Conservation (phyloP, 2,329 filamentous ascomycete species). For the Diaporthe citri region DNA sequence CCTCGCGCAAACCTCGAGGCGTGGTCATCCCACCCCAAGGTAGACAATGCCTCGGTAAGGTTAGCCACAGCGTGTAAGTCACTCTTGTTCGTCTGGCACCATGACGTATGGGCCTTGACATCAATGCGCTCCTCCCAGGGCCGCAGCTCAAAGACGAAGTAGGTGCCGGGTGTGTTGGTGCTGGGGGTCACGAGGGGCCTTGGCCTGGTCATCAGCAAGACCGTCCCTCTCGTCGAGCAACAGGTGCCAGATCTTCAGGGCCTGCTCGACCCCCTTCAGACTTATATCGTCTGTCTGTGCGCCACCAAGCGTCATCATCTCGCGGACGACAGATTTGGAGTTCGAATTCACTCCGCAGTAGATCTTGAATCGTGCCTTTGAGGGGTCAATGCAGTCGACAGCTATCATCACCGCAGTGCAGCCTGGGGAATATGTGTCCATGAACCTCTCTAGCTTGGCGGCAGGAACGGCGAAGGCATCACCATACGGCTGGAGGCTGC, state of each 20-base stretch:
- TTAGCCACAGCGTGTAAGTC: background rate
- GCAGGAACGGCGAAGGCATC: background rate
- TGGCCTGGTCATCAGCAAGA: background rate
- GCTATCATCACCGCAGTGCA: background rate
- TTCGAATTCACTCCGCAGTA: background rate
- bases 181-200: background rate
- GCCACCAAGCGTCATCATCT: background rate
- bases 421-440: background rate
- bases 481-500: background rate
- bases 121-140: constrained; percentile 2
- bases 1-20: constrained; percentile 5
- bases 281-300: background rate
- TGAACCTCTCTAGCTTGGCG: background rate
- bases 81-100: constrained; percentile 3
- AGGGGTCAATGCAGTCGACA: background rate
- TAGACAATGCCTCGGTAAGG: background rate
- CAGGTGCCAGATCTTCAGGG: constrained; percentile 5
- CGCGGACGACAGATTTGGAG: background rate
- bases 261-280: background rate
- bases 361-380: constrained; percentile 4
- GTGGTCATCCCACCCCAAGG: background rate
- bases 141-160: background rate
- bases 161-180: constrained; percentile 1
- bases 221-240: background rate
- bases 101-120: background rate